Evolutionary conservation across 1,139 yeast genomes (phyloP), one percentile per base, ranked within the genome.

Genomic region (Taiozyma sp.): DNA sequence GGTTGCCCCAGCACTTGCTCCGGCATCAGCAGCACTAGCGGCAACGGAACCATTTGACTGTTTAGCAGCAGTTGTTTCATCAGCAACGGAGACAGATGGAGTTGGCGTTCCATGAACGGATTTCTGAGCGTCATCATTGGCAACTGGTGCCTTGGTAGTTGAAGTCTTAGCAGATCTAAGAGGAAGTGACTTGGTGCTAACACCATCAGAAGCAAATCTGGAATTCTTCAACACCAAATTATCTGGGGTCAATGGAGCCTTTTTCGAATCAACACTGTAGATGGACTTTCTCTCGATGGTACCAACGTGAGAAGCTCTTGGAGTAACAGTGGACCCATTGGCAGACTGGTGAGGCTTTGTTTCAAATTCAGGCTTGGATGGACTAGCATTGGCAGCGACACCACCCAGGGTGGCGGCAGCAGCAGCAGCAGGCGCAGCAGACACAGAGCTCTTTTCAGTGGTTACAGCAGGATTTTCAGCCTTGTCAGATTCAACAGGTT

Each of bases 221-320:
- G 41, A 38, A 12, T 38, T 38, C 41, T 38, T 38, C 24, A 38
- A 19, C 14, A 38, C 24, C 24, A 38, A 19, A 10, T 19, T 38
- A 8, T 16, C 24, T 38, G 41, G 41, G 12, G 41, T 38, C 24
- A 38, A 38, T 10, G 14, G 14, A 19, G 24, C 14, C 14, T 9
- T 19, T 38, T 19, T 38, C 7, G 23, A 22, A 19, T 38, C 41
- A 48, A 24, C 51, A 38, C 30, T 53, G 51, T 24, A 50, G 30
- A 41, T 49, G 45, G 14, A 44, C 49, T 19, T 52, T n/a, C 36
- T 32, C n/a, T 38, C 23, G 12, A 13, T 13, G 12, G 9, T 19
- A 19, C 41, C 41, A 4, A 13, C 41, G 19, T 9, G 6, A 12
- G 41, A 38, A 19, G 41, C 13, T 19, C 41, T 38, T 38, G 41